Percentiles rank a stretch among this genome's conserved stretches.
These are phyloP conservation scores for Bryopsis sp. DNA, from an alignment of 139 green algal genomes.

Conservation along the genomic window DNA sequence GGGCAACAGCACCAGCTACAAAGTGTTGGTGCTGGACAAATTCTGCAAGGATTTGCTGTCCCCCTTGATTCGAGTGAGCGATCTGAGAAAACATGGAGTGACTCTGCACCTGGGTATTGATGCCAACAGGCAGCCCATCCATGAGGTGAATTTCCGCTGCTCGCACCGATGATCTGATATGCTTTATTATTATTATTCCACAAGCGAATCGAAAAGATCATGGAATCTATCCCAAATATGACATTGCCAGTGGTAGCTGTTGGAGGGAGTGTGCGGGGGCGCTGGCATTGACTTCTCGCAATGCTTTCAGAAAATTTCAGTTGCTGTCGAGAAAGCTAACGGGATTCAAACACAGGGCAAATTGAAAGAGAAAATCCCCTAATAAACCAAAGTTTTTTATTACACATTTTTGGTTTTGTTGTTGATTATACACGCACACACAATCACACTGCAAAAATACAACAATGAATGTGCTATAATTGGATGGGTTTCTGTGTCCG, in stretches of 20 bases:
- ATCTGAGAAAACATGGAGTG: constrained; percentile 84
- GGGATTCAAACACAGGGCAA: too few species aligned
- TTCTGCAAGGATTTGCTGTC: constrained; percentile 85
- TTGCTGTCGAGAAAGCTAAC: too few species aligned
- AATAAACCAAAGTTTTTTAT: background rate
- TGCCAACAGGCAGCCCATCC: constrained; percentile 77
- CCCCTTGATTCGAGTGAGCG: constrained; percentile 80
- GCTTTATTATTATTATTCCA: background rate
- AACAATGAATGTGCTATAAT: background rate
- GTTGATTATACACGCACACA: background rate
- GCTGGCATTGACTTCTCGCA: background rate
- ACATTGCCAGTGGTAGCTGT: background rate
- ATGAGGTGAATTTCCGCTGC: constrained; percentile 46
- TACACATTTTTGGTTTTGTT: background rate
- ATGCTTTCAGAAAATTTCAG: too few species aligned
- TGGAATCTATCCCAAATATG: background rate
- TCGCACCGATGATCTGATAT: background rate
- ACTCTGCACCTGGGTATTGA: constrained; percentile 91
- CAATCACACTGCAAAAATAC: background rate
- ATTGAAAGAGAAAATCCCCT: too few species aligned
- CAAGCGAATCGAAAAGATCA: background rate
- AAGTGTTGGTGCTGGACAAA: constrained; percentile 90
- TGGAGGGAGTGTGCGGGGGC: background rate
- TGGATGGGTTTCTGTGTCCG: background rate
- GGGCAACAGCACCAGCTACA: constrained; percentile 58